These are phyloP conservation scores for Syzygium oleosum DNA, from an alignment of 345 rosid species.

Conservation along the genomic window DNA sequence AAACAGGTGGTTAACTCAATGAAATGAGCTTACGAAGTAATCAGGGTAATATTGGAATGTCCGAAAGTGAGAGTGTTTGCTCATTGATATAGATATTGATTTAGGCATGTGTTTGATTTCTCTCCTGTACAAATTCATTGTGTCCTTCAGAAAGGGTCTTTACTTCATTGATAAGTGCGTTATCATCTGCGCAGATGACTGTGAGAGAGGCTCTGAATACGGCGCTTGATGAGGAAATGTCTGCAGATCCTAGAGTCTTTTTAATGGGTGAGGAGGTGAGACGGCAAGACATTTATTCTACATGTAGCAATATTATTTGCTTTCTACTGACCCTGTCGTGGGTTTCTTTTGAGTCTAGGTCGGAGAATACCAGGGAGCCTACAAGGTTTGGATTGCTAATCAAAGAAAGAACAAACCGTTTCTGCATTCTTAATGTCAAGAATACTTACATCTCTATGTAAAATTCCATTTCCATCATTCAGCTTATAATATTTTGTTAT, in stretches of 20 bases:
- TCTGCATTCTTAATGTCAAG: not conserved
- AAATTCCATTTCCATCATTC: not conserved
- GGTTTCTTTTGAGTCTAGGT: conserved; percentile 39
- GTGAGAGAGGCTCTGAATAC: conserved; percentile 79
- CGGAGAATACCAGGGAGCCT: conserved; percentile 99
- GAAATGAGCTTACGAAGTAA: not conserved
- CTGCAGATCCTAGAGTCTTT: conserved; percentile 86
- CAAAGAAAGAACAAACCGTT: not conserved
- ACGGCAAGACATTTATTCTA: not conserved
- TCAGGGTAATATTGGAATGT: not conserved
- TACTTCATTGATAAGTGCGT: not conserved
- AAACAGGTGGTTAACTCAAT: not conserved
- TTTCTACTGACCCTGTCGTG: not conserved
- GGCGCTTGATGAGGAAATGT: conserved; percentile 93
- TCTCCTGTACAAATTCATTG: not conserved
- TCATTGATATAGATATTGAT: not conserved
- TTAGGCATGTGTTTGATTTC: not conserved
- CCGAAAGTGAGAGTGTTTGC: not conserved
- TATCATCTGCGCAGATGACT: conserved; percentile 42
- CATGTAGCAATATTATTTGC: not conserved
- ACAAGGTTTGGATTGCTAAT: conserved; percentile 55
- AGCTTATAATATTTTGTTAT: not conserved
- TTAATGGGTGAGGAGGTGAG: conserved; percentile 95
- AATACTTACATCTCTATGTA: not conserved
- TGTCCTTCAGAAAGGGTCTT: not conserved